Evolutionary conservation across 176 grass and related monocot genomes (phyloP), one percentile per base, ranked within the genome.

Genomic region (Oryza punctata): DNA sequence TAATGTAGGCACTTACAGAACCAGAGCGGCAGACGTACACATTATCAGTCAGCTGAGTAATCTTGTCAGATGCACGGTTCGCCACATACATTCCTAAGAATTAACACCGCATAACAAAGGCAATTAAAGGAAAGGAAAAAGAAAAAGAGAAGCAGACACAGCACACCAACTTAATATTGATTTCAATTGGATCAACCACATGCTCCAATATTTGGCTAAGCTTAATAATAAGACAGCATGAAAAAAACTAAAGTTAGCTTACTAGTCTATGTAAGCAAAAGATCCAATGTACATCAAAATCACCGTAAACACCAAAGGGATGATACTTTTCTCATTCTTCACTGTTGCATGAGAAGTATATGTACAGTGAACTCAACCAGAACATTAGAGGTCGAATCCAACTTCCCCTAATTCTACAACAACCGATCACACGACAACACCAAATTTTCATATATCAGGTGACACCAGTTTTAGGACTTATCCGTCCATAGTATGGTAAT

Each of bases 11-110:
- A 83, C 86, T 97, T 94, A 97, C 94, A 76, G 94, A 97, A 92
- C 94, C 94, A 85, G 90, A 97, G 60, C 92, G 88, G 60, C 94
- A 97, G 23, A 97, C 78, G 64, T 89, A 94, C n/a, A 97, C 94
- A 83, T 94, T 97, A 45, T 97, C 94, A 14, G 94, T 97, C 49
- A 97, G 74, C 78, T 85, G 83, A 12, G 92, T 91, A 44, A 97
- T 97, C 81, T 97, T 97, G 78, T 97, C 94, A 0, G 94, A 97
- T 11, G 92, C 92, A 83, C 94, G 89, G 79, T 97, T 97, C 0
- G 94, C 94, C 6, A 97, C 94, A 73, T 96, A 96, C 93, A 94
- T 94, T 66, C 96, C 96, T 99, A 73, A 10, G 61, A 15, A 86
- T 79, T 57, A 85, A 61, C 29, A 71, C 1, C 50, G 76, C 8